Evolutionary conservation across 225 moss, liverwort and hornwort species (phyloP).

Genomic region (Pseudisothecium myosuroides): DNA sequence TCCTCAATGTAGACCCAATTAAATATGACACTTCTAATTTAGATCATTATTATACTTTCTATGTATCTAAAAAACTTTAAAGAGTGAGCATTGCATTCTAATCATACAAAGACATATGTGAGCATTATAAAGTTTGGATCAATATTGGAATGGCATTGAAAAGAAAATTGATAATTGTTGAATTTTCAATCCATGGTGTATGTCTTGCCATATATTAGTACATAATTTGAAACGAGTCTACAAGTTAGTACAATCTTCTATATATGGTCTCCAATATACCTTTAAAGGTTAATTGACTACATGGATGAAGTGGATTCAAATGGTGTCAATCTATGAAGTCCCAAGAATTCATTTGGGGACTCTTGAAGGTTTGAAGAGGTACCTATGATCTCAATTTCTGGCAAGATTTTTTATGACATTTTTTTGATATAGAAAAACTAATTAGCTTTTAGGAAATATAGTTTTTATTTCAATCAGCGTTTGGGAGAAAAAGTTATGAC

Average conservation of each 20-base stretch:
- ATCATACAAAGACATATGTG: background rate
- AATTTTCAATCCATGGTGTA: background rate
- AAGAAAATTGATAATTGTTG: background rate
- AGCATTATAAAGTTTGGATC: background rate
- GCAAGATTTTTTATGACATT: background rate
- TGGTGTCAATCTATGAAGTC: too few relatives aligned
- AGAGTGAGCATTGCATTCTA: background rate
- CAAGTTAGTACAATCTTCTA: fast-evolving
- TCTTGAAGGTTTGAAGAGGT: background rate
- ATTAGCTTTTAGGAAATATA: fast-evolving
- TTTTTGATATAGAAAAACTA: background rate
- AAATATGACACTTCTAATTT: background rate
- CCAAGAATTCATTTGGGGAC: fast-evolving
- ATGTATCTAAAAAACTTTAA: fast-evolving
- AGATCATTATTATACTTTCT: background rate
- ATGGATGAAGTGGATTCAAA: background rate
- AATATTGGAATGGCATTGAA: background rate
- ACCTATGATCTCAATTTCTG: background rate
- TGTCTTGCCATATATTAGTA: background rate
- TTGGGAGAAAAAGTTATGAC: fast-evolving
- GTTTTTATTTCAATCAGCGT: background rate
- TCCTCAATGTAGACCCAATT: too few relatives aligned
- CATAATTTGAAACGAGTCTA: background rate
- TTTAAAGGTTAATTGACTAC: background rate
- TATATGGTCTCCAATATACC: too few relatives aligned